Conservation (phyloP, 306 rosid genomes). For the Cajanus cajan region DNA sequence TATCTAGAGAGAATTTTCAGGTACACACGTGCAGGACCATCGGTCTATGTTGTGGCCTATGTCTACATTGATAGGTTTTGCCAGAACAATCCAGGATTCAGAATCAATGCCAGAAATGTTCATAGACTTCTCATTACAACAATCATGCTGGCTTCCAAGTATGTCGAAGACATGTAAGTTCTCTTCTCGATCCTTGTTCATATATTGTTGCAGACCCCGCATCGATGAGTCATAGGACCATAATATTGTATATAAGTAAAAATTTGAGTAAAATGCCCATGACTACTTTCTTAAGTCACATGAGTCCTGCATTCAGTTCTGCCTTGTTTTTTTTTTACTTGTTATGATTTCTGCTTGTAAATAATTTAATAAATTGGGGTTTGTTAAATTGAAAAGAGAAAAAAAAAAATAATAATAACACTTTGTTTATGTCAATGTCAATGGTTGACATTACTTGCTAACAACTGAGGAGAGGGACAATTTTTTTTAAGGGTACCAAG, state of each 20-base stretch:
- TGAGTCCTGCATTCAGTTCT: not conserved
- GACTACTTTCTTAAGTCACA: too few species aligned
- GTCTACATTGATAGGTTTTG: slow-evolving; percentile 92
- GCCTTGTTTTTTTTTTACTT: not conserved
- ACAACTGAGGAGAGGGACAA: slow-evolving; percentile 23
- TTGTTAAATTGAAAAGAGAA: not conserved
- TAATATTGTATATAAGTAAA: too few species aligned
- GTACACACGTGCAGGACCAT: slow-evolving; percentile 78
- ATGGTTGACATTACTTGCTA: slow-evolving; percentile 6
- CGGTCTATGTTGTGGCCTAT: slow-evolving; percentile 82
- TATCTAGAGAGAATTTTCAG: slow-evolving; percentile 84
- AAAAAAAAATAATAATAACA: too few species aligned
- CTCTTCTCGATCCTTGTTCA: too few species aligned
- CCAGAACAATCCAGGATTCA: slow-evolving; percentile 63
- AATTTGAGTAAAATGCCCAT: too few species aligned
- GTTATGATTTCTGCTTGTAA: not conserved
- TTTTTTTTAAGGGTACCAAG: not conserved
- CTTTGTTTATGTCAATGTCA: slow-evolving; percentile 7
- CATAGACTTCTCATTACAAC: slow-evolving; percentile 90
- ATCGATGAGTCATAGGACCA: too few species aligned
- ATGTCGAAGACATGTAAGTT: slow-evolving; percentile 89
- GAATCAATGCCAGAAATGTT: slow-evolving; percentile 73
- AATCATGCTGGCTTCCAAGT: slow-evolving; percentile 89
- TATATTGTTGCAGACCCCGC: too few species aligned
- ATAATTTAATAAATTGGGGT: not conserved